Percentiles rank a stretch among this genome's conserved stretches.
phyloP scores from a whole-genome alignment of 306 rosid species.

The Castanopsis chinensis region DNA sequence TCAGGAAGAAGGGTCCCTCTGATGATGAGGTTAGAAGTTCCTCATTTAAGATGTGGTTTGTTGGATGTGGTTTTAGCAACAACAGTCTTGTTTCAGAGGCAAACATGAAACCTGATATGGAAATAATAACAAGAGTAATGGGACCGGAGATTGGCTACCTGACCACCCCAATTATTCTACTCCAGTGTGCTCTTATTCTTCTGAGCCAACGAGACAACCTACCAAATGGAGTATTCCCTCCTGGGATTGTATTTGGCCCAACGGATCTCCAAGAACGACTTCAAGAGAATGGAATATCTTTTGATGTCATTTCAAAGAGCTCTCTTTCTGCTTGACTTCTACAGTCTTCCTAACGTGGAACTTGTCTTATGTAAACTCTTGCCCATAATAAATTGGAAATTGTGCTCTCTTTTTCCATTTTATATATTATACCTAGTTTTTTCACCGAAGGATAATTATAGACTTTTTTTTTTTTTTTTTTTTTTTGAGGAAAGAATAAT shows the following conservation, averaged over 20 bases:
- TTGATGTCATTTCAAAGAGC: slow-evolving; percentile 64
- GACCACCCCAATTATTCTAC: slow-evolving; percentile 72
- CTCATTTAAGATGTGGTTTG: slow-evolving; percentile 87
- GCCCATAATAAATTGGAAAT: not conserved
- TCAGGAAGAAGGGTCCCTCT: slow-evolving; percentile 72
- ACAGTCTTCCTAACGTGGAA: not conserved
- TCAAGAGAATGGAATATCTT: slow-evolving; percentile 73
- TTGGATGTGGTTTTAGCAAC: slow-evolving; percentile 64
- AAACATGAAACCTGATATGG: slow-evolving; percentile 60
- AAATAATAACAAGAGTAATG: slow-evolving; percentile 71
- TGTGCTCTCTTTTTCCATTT: not conserved
- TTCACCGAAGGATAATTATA: not conserved
- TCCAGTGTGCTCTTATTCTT: slow-evolving; percentile 78
- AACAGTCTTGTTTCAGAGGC: slow-evolving; percentile 33
- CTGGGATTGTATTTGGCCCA: slow-evolving; percentile 81
- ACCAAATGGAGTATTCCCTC: slow-evolving; percentile 69
- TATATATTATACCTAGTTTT: not conserved
- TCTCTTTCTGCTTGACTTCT: slow-evolving; percentile 34
- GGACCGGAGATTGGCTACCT: slow-evolving; percentile 90
- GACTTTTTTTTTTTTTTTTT: no score
- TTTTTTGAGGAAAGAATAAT: no score
- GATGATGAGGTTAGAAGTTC: slow-evolving; percentile 76
- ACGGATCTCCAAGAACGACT: slow-evolving; percentile 74
- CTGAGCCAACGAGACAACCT: slow-evolving; percentile 54
- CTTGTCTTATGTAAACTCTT: not conserved